Evolutionary conservation across 2,329 filamentous ascomycete genomes (phyloP), one percentile per base, ranked within the genome.

Genomic region (Paecilomyces sp.): DNA sequence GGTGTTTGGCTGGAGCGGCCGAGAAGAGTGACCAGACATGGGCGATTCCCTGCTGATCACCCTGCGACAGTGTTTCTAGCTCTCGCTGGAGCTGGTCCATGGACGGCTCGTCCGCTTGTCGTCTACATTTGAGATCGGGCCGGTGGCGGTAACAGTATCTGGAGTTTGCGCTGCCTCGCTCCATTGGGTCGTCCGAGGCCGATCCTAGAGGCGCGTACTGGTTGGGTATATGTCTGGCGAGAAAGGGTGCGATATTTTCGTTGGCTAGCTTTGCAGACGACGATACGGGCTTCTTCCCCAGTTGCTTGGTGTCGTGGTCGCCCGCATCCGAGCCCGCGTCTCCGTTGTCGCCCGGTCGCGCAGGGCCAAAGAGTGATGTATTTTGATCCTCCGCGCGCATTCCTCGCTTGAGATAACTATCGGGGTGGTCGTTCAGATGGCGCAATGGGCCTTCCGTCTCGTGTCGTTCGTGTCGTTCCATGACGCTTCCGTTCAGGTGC

Each of bases 11-110:
- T 0, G 94, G 94, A 0, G 94, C 92, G 47, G 94, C 94, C 0
- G 93, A 97, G 79, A 99, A 99, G 55, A 97, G 82, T 0, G 93
- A 96, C 94, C 94, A 99, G 59, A 97, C 92, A 70, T 97, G 93
- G 34, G 92, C 91, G 68, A 99, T 97, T 70, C 90, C 92, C 76
- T 97, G 91, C 76, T 96, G 92, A 73, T 99, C 94, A 64, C 85
- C 87, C 63, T 89, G 85, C 4, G 92, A 88, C 34, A 97, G 83
- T 54, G 84, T 87, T 67, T 93, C 89, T 57, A 97, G 85, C 74
- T 94, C 89, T 69, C 87, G 88, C 73, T 99, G 94, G 63, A 99
- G 85, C 72, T 92, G 88, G 67, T 93, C 91, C 94, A 99, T 99
- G 64, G 94, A 94, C 54, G 89, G 88, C 77, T 97, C 94, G 77